Conservation (phyloP, 495 filamentous ascomycete genomes). For the Hypomontagnella submonticulosa region DNA sequence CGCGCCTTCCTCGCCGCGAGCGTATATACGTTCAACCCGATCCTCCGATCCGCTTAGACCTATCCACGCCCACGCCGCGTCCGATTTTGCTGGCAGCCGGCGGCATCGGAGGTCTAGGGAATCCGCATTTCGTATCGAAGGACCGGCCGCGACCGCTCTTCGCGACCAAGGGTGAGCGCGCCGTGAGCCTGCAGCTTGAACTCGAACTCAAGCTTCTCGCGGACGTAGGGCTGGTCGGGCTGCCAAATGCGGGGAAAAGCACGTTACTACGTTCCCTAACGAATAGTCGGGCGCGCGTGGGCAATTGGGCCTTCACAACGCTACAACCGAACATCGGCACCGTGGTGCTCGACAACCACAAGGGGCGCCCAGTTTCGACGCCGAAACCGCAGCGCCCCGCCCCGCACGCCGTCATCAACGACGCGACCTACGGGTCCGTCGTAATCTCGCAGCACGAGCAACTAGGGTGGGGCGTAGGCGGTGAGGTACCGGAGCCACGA, state of each 20-base stretch:
- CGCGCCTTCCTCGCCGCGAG: constrained; percentile 66
- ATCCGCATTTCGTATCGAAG: constrained; percentile 87
- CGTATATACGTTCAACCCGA: constrained; percentile 71
- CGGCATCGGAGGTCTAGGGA: constrained; percentile 88
- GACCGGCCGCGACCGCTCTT: constrained; percentile 78
- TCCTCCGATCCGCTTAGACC: constrained; percentile 80
- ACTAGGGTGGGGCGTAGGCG: constrained; percentile 15
- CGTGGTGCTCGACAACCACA: constrained; percentile 85
- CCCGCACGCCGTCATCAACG: constrained; percentile 54
- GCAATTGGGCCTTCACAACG: constrained; percentile 97
- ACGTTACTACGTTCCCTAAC: constrained; percentile 88
- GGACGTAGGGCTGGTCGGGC: constrained; percentile 91
- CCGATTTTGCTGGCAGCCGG: constrained; percentile 93
- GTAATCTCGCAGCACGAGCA: constrained; percentile 35
- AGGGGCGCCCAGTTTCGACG: constrained; percentile 63
- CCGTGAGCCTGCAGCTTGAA: constrained; percentile 80
- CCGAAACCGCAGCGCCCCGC: constrained; percentile 45
- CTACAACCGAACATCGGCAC: constrained; percentile 94
- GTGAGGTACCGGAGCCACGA: constrained; percentile 59
- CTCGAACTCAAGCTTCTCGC: constrained; percentile 95
- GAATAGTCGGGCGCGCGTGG: constrained; percentile 86
- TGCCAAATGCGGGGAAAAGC: constrained; percentile 96
- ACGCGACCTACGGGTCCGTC: constrained; percentile 44
- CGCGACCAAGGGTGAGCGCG: constrained; percentile 85
- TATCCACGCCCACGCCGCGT: constrained; percentile 79